A percentile compares a stretch with the other conserved stretches of the same genome.
Evolutionary conservation across 805 yeast genomes (phyloP).

Genomic region (Saturnispora bothae): DNA sequence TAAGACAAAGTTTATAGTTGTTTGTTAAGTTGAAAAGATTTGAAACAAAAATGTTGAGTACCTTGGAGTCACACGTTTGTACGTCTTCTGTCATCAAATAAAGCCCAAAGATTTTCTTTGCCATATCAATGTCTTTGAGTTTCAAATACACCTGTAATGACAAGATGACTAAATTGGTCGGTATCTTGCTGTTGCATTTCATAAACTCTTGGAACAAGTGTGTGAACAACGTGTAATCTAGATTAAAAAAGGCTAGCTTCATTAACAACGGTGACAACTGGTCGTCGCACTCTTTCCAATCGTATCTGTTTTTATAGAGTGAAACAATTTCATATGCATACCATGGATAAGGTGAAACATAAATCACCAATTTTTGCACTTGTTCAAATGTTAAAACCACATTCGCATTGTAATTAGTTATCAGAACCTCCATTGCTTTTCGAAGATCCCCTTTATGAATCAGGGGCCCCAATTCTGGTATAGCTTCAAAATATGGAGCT

Average conservation of each 20-base stretch:
- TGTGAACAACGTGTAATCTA: conserved; percentile 19
- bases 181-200: conserved; percentile 7
- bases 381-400: conserved; percentile 16
- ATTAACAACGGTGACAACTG: conserved; percentile 14
- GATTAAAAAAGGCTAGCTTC: conserved; percentile 13
- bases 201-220: conserved; percentile 11
- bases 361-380: conserved; percentile 18
- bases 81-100: conserved; percentile 18
- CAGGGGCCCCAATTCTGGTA: conserved; percentile 5
- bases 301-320: conserved; percentile 14
- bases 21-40: conserved; percentile 14
- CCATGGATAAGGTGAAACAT: conserved; percentile 10
- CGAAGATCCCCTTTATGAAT: conserved; percentile 6
- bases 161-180: conserved; percentile 12
- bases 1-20: conserved; percentile 17
- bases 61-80: conserved; percentile 11
- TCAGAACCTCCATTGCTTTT: conserved; percentile 8
- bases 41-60: conserved; percentile 18
- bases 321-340: conserved; percentile 15
- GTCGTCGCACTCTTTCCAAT: conserved; percentile 12
- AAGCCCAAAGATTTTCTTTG: conserved; percentile 22
- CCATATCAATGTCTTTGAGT: conserved; percentile 19
- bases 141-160: conserved; percentile 21
- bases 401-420: conserved; percentile 4
- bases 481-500: conserved; percentile 1